Evolutionary conservation across 805 yeast species (phyloP).

Genomic region (Brettanomyces sp.): DNA sequence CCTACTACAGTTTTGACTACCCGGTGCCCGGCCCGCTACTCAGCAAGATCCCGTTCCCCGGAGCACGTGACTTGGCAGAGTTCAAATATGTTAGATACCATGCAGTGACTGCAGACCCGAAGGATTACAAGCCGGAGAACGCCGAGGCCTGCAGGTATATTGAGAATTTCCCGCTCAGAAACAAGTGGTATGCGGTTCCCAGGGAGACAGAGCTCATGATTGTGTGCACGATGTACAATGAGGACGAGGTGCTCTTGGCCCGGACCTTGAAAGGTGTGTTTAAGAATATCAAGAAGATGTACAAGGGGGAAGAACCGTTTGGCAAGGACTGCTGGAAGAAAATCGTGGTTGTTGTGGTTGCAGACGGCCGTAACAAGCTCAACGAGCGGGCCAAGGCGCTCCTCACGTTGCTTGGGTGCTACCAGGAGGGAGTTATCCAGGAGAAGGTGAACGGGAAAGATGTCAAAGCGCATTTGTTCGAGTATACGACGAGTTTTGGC

Average conservation of each 20-base stretch:
- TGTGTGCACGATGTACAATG: constrained; percentile 88
- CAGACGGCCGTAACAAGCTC: constrained; percentile 84
- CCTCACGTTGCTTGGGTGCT: constrained; percentile 77
- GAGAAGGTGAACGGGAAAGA: constrained; percentile 73
- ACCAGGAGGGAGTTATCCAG: constrained; percentile 91
- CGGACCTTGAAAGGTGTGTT: constrained; percentile 85
- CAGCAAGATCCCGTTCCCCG: constrained; percentile 34
- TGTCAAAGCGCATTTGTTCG: constrained; percentile 84
- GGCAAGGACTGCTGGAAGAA: constrained; percentile 93
- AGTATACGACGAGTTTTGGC: constrained; percentile 85
- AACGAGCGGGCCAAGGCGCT: constrained; percentile 70
- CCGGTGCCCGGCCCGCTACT: constrained; percentile 65
- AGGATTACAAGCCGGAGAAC: constrained; percentile 47
- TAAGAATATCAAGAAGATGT: constrained; percentile 72
- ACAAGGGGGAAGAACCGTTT: constrained; percentile 58
- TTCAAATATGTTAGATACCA: constrained; percentile 83
- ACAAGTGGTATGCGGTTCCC: constrained; percentile 61
- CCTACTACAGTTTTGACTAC: constrained; percentile 69
- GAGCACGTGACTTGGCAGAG: constrained; percentile 30
- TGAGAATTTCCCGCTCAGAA: constrained; percentile 46
- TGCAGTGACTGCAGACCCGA: constrained; percentile 89
- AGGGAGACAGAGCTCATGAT: constrained; percentile 80
- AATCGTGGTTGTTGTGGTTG: constrained; percentile 77
- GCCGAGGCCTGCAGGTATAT: constrained; percentile 32
- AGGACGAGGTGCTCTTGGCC: constrained; percentile 73